Evolutionary conservation across 1,139 yeast genomes (phyloP).

Genomic region (Candida dubliniensis): DNA sequence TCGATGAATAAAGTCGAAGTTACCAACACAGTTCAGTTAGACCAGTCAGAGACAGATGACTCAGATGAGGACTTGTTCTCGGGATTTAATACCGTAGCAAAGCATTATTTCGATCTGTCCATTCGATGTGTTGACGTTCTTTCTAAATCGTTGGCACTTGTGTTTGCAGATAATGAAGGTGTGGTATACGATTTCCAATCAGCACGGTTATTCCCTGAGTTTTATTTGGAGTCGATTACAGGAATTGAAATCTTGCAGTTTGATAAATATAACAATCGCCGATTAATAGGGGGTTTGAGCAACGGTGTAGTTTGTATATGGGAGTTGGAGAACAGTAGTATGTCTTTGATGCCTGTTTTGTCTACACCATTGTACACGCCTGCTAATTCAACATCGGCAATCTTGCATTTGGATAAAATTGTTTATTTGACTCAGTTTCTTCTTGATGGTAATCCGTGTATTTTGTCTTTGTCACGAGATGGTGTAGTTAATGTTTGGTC

Average conservation of each 20-base stretch:
- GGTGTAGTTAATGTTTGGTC: constrained; percentile 46
- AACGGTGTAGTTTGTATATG: constrained; percentile 43
- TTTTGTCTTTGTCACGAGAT: constrained; percentile 34
- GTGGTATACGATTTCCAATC: constrained; percentile 27
- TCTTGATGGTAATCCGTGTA: constrained; percentile 25
- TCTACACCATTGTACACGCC: constrained; percentile 12
- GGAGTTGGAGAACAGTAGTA: constrained; percentile 25
- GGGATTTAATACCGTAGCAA: background rate
- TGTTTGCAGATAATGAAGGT: constrained; percentile 34
- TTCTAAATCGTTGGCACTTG: constrained; percentile 43
- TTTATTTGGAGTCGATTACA: constrained; percentile 39
- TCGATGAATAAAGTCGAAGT: constrained; percentile 12
- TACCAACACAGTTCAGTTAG: constrained; percentile 10
- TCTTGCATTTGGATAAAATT: constrained; percentile 11
- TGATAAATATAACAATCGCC: constrained; percentile 29
- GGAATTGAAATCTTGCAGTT: constrained; percentile 47
- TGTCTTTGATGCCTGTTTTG: constrained; percentile 25
- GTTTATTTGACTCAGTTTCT: constrained; percentile 17
- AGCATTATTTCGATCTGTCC: constrained; percentile 18
- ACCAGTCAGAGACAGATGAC: background rate
- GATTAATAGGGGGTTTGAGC: constrained; percentile 37
- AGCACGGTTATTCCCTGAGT: constrained; percentile 42
- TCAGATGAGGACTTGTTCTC: background rate
- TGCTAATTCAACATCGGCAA: background rate
- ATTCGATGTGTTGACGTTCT: constrained; percentile 44